These are phyloP conservation scores for Pelargonium nanum DNA, from an alignment of 345 rosid genomes.

Conservation along the genomic window DNA sequence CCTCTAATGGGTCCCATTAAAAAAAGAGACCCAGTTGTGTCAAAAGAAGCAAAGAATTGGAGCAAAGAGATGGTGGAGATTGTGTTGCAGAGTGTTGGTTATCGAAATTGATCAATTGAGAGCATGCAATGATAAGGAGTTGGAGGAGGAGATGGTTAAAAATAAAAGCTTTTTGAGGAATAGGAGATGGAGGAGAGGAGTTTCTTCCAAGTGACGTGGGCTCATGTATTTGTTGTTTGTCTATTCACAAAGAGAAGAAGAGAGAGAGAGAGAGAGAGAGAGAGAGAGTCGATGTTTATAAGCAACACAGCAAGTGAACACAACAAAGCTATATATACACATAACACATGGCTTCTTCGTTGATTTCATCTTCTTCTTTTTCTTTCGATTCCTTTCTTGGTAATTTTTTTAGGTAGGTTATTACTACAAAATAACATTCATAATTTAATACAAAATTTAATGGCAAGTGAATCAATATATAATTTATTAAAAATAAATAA, in stretches of 20 bases:
- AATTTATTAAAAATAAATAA: too few relatives aligned
- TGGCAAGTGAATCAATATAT: too few relatives aligned
- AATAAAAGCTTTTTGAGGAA: too few relatives aligned
- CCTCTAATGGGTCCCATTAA: slow-evolving; percentile 37
- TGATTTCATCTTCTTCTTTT: too few relatives aligned
- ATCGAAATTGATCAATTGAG: not conserved
- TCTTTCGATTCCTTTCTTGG: too few relatives aligned
- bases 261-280: not conserved
- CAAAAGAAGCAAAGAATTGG: not conserved
- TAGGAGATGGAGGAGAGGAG: not conserved
- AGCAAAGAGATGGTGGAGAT: not conserved
- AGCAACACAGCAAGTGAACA: too few relatives aligned
- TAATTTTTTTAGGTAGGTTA: too few relatives aligned
- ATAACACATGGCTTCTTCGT: too few relatives aligned
- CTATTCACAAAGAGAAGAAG: not conserved
- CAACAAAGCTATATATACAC: too few relatives aligned
- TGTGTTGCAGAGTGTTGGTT: not conserved
- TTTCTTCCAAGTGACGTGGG: not conserved
- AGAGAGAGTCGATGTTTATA: not conserved
- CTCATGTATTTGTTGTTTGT: not conserved
- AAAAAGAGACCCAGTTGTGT: not conserved
- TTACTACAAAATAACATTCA: too few relatives aligned
- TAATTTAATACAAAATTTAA: too few relatives aligned
- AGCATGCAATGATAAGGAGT: not conserved
- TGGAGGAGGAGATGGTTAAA: too few relatives aligned